Conservation (phyloP, 306 rosid genomes). For the Fagus crenata region DNA sequence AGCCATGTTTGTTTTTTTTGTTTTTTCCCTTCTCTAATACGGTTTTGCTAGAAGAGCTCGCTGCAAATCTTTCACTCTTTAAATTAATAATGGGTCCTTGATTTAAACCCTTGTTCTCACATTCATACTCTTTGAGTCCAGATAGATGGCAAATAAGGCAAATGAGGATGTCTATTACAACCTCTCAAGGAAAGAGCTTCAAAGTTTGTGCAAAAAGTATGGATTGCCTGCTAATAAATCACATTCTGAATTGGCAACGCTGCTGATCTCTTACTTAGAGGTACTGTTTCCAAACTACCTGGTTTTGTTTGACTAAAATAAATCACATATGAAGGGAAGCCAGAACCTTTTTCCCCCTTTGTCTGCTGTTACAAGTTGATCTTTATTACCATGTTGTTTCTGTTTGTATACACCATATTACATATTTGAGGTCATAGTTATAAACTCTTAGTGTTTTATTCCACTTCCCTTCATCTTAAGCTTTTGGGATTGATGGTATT, state of each 20-base stretch:
- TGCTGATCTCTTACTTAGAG: constrained; percentile 31
- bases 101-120: constrained; percentile 8
- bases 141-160: constrained; percentile 33
- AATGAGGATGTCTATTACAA: constrained; percentile 30
- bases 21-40: neutral
- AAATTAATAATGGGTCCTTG: neutral
- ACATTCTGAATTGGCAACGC: constrained; percentile 32
- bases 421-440: neutral
- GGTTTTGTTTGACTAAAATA: neutral
- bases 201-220: constrained; percentile 35
- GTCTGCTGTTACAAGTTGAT: neutral
- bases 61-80: neutral
- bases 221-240: constrained; percentile 43
- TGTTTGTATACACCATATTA: neutral
- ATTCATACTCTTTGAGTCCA: constrained; percentile 34
- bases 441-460: neutral
- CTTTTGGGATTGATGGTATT: neutral
- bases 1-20: neutral
- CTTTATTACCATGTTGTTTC: neutral
- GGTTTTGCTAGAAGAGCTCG: neutral
- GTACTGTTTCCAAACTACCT: constrained; percentile 3
- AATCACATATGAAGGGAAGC: neutral
- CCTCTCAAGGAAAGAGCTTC: constrained; percentile 41
- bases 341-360: neutral
- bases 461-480: neutral